Conservation (phyloP, 345 rosid species). For the Salix purpurea region DNA sequence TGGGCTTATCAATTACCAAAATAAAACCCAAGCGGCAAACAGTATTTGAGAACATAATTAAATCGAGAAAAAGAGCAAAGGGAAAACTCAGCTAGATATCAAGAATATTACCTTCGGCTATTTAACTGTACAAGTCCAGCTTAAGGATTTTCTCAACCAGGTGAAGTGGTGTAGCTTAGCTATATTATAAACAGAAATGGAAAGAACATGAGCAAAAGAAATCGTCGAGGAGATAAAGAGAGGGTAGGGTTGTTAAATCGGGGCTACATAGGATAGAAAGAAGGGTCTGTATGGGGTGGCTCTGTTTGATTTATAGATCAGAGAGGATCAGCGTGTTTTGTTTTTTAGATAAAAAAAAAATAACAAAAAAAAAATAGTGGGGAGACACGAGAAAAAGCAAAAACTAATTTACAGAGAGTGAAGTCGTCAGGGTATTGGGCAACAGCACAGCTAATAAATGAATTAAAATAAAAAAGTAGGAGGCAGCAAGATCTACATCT, state of each 20-base stretch:
- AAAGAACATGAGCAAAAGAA: not conserved
- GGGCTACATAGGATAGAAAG: not conserved
- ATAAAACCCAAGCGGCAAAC: not conserved
- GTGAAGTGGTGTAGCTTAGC: not conserved
- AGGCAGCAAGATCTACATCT: not conserved
- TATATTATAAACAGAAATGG: not conserved
- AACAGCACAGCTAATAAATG: not conserved
- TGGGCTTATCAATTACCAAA: not conserved
- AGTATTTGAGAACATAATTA: not conserved
- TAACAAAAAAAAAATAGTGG: not conserved
- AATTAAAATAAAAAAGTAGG: not conserved
- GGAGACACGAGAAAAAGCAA: conserved; percentile 14
- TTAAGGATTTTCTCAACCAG: not conserved
- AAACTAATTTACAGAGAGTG: not conserved
- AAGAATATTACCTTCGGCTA: not conserved
- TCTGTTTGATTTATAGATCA: conserved; percentile 30
- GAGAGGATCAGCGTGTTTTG: not conserved
- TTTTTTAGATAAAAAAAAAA: not conserved
- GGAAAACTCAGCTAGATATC: not conserved
- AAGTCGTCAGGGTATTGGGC: conserved; percentile 1
- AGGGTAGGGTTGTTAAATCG: not conserved
- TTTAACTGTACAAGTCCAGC: conserved; percentile 29
- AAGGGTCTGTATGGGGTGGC: not conserved
- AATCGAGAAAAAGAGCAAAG: not conserved
- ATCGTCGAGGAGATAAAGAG: not conserved